These are phyloP conservation scores for Orychophragmus violaceus DNA, from an alignment of 345 rosid species.

Conservation along the genomic window DNA sequence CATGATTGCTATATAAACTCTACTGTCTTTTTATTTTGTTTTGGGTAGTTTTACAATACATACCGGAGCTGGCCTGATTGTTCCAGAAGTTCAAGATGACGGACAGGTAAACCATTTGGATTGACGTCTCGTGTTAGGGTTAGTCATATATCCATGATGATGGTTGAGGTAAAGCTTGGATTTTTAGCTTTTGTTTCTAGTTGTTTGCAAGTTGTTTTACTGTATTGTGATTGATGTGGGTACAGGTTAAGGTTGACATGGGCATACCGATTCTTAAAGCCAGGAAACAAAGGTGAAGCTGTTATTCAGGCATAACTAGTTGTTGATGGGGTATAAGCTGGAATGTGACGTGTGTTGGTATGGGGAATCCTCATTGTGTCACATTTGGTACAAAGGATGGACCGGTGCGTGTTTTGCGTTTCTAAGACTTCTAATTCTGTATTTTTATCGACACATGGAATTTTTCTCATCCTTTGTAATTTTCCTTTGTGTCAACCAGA, in stretches of 20 bases:
- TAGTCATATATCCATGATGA: not conserved
- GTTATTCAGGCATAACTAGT: conserved; percentile 45
- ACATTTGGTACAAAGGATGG: conserved; percentile 60
- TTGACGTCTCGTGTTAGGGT: not conserved
- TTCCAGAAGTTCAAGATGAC: conserved; percentile 74
- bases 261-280: conserved; percentile 77
- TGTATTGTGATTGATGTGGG: conserved; percentile 9
- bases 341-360: conserved; percentile 95
- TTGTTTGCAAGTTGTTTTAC: not conserved
- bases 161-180: not conserved
- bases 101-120: conserved; percentile 45
- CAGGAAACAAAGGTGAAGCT: conserved; percentile 46
- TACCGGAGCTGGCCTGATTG: conserved; percentile 90
- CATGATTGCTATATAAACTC: conserved; percentile 6
- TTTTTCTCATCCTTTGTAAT: not conserved
- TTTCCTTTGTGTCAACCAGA: conserved; percentile 37
- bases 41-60: conserved; percentile 66
- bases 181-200: not conserved
- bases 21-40: not conserved
- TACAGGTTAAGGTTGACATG: conserved; percentile 93
- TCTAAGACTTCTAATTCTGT: not conserved
- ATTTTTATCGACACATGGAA: not conserved
- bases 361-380: conserved; percentile 98
- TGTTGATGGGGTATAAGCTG: conserved; percentile 79
- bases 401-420: conserved; percentile 43